phyloP scores from a whole-genome alignment of 1,139 yeast genomes.

The Suhomyces terraborum region DNA sequence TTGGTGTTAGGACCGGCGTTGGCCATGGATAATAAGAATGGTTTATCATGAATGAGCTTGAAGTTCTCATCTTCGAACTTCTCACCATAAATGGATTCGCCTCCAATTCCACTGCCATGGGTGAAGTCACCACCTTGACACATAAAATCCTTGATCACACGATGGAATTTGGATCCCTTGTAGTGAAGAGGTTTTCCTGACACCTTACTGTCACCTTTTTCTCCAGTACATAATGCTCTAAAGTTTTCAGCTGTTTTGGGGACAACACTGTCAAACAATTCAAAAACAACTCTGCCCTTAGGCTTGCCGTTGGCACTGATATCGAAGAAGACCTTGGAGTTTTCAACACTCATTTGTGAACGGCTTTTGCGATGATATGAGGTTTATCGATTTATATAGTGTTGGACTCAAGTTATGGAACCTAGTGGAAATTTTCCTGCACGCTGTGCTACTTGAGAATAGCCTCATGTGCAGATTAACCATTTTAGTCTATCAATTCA shows the following conservation, averaged over 20 bases:
- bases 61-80: conserved; percentile 95
- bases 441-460: neutral
- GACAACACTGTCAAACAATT: conserved; percentile 74
- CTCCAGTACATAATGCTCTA: conserved; percentile 88
- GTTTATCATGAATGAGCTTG: conserved; percentile 70
- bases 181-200: conserved; percentile 68
- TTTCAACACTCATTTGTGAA: conserved; percentile 1
- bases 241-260: conserved; percentile 95
- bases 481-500: too few species aligned
- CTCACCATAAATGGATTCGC: conserved; percentile 93
- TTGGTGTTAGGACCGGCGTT: conserved; percentile 94
- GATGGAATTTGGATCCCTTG: conserved; percentile 83
- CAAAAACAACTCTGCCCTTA: conserved; percentile 75
- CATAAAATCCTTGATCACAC: conserved; percentile 91
- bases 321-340: conserved; percentile 67
- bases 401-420: conserved; percentile 7
- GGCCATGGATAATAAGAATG: conserved; percentile 93
- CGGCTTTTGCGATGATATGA: neutral
- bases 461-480: neutral
- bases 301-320: conserved; percentile 64
- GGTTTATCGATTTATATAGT: neutral
- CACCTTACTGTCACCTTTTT: conserved; percentile 63
- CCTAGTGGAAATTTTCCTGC: conserved; percentile 10
- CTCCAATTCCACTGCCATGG: conserved; percentile 86
- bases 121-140: conserved; percentile 98